Conservation (phyloP, 371 early-diverging fungal genomes). For the Batrachochytrium dendrobatidis region DNA sequence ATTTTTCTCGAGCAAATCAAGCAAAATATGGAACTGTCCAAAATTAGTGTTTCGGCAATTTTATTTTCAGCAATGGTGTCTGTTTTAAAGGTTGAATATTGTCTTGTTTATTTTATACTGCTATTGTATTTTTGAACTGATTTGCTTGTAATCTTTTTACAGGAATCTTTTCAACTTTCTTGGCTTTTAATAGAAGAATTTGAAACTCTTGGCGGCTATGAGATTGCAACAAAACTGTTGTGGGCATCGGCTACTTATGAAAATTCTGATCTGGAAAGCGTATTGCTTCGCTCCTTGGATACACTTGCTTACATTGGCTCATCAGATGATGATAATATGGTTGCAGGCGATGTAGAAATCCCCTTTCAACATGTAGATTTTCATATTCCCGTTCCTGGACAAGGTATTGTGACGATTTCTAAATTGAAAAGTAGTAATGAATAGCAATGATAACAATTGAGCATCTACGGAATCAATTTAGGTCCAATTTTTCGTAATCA, state of each 20-base stretch:
- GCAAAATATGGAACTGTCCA: not conserved
- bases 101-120: not conserved
- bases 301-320: not conserved
- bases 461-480: not conserved
- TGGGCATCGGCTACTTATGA: not conserved
- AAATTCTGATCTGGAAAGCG: not conserved
- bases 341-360: not conserved
- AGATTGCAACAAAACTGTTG: not conserved
- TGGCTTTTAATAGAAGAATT: not conserved
- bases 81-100: not conserved
- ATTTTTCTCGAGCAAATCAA: not conserved
- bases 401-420: not conserved
- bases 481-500: not conserved
- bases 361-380: constrained; percentile 8
- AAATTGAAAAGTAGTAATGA: not conserved
- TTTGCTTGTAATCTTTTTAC: not conserved
- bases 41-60: not conserved
- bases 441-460: not conserved
- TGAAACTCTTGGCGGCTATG: not conserved
- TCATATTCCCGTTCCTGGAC: not conserved
- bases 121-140: not conserved
- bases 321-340: not conserved
- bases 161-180: not conserved
- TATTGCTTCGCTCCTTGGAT: not conserved
- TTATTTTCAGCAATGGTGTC: not conserved